A percentile compares a stretch with the other conserved stretches of the same genome.
Conservation (phyloP, 1,284 basidiomycete species). For the Stygiomarasmius scandens region DNA sequence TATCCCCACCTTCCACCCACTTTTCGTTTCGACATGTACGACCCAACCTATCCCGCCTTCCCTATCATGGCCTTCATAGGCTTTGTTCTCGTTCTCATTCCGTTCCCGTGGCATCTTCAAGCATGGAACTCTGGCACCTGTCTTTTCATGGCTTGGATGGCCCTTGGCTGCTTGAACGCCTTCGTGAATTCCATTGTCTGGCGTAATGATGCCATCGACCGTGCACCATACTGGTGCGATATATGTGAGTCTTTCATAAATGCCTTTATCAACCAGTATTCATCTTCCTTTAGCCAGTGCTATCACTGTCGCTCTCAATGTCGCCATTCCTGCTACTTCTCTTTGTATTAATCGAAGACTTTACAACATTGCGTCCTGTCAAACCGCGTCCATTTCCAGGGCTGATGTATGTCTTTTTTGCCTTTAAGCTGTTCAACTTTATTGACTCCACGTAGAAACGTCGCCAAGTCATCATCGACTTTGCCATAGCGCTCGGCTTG, state of each 20-base stretch:
- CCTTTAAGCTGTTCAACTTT: slow-evolving; percentile 10
- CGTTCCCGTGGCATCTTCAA: slow-evolving; percentile 64
- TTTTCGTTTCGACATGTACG: neutral
- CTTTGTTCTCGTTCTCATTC: slow-evolving; percentile 51
- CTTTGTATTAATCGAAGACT: slow-evolving; percentile 51
- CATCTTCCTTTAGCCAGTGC: slow-evolving; percentile 35
- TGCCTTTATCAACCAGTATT: too few species aligned
- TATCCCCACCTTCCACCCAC: neutral
- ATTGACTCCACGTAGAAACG: slow-evolving; percentile 31
- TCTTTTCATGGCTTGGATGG: slow-evolving; percentile 65
- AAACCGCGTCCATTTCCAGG: neutral
- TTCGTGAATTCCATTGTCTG: slow-evolving; percentile 71
- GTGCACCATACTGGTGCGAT: slow-evolving; percentile 74
- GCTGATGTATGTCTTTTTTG: neutral
- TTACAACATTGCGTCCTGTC: slow-evolving; percentile 36
- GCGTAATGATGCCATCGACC: slow-evolving; percentile 58
- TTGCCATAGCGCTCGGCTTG: slow-evolving; percentile 44
- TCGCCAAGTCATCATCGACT: slow-evolving; percentile 42
- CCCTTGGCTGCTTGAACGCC: slow-evolving; percentile 53
- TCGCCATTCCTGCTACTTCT: slow-evolving; percentile 44
- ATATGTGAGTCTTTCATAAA: slow-evolving; percentile 64
- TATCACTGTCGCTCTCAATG: slow-evolving; percentile 33
- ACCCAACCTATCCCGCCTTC: slow-evolving; percentile 18
- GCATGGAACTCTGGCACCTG: slow-evolving; percentile 62
- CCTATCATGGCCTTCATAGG: slow-evolving; percentile 49